Base-by-base conservation (phyloP, 192 early-diverging fungal genomes). In the Phlyctochytrium planicorne region DNA sequence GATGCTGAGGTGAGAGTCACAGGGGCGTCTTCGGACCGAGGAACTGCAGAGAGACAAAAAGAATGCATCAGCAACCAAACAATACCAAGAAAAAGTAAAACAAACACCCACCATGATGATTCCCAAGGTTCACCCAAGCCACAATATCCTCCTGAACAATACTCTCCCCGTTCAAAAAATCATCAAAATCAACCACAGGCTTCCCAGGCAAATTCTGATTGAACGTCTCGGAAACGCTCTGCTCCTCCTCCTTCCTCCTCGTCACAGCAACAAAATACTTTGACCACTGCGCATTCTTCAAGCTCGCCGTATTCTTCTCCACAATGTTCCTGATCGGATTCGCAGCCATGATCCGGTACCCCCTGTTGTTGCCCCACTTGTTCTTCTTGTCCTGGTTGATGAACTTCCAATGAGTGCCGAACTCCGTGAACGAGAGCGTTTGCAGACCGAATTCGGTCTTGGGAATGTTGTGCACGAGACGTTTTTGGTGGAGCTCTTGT, bases 191-290 rank as follows among this genome's bases (percentile, higher is more conserved):
- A 14, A 66, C 53, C 47, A 61, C n/a, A 6, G 64, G 53, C 10
- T 66, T 66, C n/a, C 27, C 12, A 17, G 34, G 64, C 24, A 34
- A 4, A n/a, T 66, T 53, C 53, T 66, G 64, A 55, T 66, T 66
- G 64, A 62, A 66, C 12, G 23, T 30, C 14, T 62, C 59, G 4
- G 64, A 66, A 4, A n/a, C 27, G 27, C 30, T 32, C 25, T 53
- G 64, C 53, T 66, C 64, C 59, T 66, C 64, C 4, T 66, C 64
- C 20, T 56, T 24, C 17, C 29, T 32, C 53, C 25, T 29, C 34
- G 56, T 62, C 20, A 66, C 34, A 6, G 64, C 64, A 27, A 66
- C 31, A 27, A 27, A 32, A 55, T 66, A 40, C 10, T 66, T 24
- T n/a, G 24, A 12, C 64, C 64, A 66, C 14, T 66, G 61, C 12